phyloP scores from a whole-genome alignment of 202 grass and related monocot species.

The Bolboschoenoplectus hybrid region DNA sequence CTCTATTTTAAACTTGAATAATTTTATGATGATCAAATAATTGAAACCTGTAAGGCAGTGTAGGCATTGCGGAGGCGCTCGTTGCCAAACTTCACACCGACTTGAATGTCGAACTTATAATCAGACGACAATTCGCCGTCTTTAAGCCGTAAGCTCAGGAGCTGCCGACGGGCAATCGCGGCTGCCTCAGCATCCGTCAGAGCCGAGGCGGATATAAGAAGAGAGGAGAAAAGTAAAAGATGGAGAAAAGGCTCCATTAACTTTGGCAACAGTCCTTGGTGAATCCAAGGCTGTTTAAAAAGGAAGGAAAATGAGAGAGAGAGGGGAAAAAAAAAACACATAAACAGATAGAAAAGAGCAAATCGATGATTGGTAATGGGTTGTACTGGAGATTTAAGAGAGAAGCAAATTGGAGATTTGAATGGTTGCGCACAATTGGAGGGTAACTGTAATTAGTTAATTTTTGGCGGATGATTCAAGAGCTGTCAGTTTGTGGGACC shows the following conservation, averaged over 20 bases:
- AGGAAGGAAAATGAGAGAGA: slow-evolving; percentile 17
- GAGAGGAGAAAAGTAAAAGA: slow-evolving; percentile 32
- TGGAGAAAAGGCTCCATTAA: slow-evolving; percentile 16
- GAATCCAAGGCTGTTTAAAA: slow-evolving; percentile 46
- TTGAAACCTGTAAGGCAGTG: slow-evolving; percentile 51
- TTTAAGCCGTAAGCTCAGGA: slow-evolving; percentile 17
- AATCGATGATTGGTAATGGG: slow-evolving; percentile 19
- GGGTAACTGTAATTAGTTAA: slow-evolving; percentile 32
- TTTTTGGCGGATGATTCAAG: slow-evolving; percentile 27
- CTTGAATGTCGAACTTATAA: slow-evolving; percentile 46
- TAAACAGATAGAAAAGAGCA: slow-evolving; percentile 15
- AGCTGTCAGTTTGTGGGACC: slow-evolving; percentile 26
- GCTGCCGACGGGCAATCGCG: slow-evolving; percentile 34
- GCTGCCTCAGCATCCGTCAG: slow-evolving; percentile 37
- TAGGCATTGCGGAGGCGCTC: slow-evolving; percentile 48
- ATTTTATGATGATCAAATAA: not conserved
- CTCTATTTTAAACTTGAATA: not conserved
- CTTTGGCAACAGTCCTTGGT: slow-evolving; percentile 33
- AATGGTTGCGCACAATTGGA: slow-evolving; percentile 38
- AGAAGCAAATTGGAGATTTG: slow-evolving; percentile 29
- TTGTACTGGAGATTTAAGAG: slow-evolving; percentile 26
- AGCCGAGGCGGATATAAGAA: not conserved
- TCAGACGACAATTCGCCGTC: slow-evolving; percentile 44
- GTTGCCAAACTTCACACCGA: slow-evolving; percentile 52
- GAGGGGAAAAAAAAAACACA: not conserved